phyloP scores from a whole-genome alignment of 139 green algal genomes.

The Chloropicon primus region DNA sequence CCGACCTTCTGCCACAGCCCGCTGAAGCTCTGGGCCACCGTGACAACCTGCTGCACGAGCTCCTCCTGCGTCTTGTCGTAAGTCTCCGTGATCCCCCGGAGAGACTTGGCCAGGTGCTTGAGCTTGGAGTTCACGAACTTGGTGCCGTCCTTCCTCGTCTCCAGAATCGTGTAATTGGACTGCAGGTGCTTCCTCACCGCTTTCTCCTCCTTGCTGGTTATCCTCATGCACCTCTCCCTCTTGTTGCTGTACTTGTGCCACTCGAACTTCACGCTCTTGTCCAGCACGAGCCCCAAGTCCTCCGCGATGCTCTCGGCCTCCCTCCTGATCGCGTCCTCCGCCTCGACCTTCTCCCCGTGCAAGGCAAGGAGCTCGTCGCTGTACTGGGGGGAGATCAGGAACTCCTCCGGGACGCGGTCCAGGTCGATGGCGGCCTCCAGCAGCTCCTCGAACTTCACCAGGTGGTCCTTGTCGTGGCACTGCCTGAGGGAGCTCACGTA shows the following conservation, averaged over 20 bases:
- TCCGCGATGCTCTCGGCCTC: slow-evolving; percentile 24
- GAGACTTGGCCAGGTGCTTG: slow-evolving; percentile 39
- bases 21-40: slow-evolving; percentile 72
- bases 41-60: slow-evolving; percentile 72
- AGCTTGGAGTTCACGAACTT: slow-evolving; percentile 84
- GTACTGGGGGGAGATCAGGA: slow-evolving; percentile 72
- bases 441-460: slow-evolving; percentile 90
- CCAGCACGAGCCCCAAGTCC: slow-evolving; percentile 58
- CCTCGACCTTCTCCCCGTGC: slow-evolving; percentile 5
- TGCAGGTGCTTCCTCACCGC: slow-evolving; percentile 63
- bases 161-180: slow-evolving; percentile 53
- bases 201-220: slow-evolving; percentile 90
- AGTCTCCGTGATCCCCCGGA: slow-evolving; percentile 34
- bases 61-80: slow-evolving; percentile 65
- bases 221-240: slow-evolving; percentile 53
- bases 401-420: slow-evolving; percentile 83
- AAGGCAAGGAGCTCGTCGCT: slow-evolving; percentile 36
- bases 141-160: slow-evolving; percentile 85
- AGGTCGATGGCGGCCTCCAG: slow-evolving; percentile 85
- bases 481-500: slow-evolving; percentile 38
- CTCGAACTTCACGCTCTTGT: slow-evolving; percentile 84
- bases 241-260: slow-evolving; percentile 61
- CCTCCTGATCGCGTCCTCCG: slow-evolving; percentile 4
- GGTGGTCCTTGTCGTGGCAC: slow-evolving; percentile 54
- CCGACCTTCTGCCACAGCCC: slow-evolving; percentile 75